phyloP scores from a whole-genome alignment of 768 basidiomycete genomes.

The Boletus eberwhitei region DNA sequence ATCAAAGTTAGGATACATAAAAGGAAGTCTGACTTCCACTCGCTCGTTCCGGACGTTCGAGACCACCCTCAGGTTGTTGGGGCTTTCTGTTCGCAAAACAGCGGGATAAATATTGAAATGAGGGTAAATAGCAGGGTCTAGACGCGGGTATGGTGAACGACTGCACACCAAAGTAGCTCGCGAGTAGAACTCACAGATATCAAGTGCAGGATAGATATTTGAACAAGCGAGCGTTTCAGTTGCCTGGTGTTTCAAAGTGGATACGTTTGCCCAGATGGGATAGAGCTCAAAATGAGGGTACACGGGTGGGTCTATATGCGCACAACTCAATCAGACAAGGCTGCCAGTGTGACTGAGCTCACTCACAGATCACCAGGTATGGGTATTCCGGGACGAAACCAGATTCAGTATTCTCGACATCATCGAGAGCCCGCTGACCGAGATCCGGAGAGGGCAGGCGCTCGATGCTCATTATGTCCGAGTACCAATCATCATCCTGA shows the following conservation, averaged over 20 bases:
- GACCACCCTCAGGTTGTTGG: background rate
- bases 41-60: background rate
- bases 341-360: background rate
- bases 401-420: constrained; percentile 41
- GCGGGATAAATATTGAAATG: constrained; percentile 41
- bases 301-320: constrained; percentile 12
- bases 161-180: background rate
- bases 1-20: constrained; percentile 22
- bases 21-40: constrained; percentile 7
- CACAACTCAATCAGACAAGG: constrained; percentile 3
- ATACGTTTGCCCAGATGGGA: constrained; percentile 14
- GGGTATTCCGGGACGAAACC: constrained; percentile 20
- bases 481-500: constrained; percentile 41
- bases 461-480: constrained; percentile 33
- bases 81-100: background rate
- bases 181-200: constrained; percentile 16
- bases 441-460: constrained; percentile 58
- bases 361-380: constrained; percentile 30
- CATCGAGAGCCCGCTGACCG: constrained; percentile 52
- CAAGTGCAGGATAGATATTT: constrained; percentile 23
- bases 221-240: background rate
- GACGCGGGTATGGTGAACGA: constrained; percentile 20
- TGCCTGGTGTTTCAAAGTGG: background rate
- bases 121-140: constrained; percentile 42
- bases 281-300: constrained; percentile 37